Conservation (phyloP, 148 eudicot genomes). For the Fallopia convolvulus region DNA sequence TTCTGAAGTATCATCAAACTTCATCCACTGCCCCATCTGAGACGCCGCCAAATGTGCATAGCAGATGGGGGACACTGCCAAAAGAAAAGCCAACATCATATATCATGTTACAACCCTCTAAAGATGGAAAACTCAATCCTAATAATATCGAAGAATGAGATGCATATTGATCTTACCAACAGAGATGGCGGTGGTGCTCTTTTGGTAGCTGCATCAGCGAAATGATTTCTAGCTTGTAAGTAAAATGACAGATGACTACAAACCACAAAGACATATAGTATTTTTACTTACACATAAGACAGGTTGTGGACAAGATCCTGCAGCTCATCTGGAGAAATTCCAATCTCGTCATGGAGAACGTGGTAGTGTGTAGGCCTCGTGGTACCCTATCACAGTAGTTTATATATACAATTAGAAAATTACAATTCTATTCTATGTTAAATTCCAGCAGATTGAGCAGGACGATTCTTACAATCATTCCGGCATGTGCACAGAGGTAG, state of each 20-base stretch:
- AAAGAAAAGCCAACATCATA: no score
- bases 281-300: conserved; percentile 30
- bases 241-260: neutral
- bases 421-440: neutral
- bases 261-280: neutral
- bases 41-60: conserved; percentile 88
- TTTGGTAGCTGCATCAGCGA: conserved; percentile 24
- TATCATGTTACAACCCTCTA: no score
- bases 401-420: neutral
- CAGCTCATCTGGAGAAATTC: conserved; percentile 29
- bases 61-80: conserved; percentile 77
- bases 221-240: neutral
- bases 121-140: no score
- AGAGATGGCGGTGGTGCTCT: conserved; percentile 35
- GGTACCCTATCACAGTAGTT: conserved; percentile 26
- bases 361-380: conserved; percentile 41
- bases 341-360: conserved; percentile 33
- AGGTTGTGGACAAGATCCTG: conserved; percentile 39
- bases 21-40: conserved; percentile 67
- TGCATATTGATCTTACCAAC: conserved; percentile 22
- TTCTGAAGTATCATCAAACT: conserved; percentile 70
- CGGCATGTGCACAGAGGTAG: conserved; percentile 39
- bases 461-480: conserved; percentile 34
- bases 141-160: neutral
- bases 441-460: neutral